phyloP scores from a whole-genome alignment of 495 filamentous ascomycete species.

The Cairneyella variabilis region DNA sequence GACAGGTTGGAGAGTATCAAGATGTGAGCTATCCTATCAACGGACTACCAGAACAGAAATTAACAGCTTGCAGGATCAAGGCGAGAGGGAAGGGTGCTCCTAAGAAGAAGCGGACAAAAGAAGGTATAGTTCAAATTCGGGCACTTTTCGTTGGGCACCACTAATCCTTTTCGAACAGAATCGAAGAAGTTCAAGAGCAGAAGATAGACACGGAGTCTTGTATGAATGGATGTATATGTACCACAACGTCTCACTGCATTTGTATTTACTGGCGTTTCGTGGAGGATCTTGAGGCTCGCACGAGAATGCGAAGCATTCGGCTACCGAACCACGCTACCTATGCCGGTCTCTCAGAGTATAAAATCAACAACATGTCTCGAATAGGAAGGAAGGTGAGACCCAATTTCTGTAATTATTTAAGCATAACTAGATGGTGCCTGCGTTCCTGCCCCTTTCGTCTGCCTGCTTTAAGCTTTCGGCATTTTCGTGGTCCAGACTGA shows the following conservation, averaged over 20 bases:
- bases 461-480: too few relatives aligned
- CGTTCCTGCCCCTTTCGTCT: too few relatives aligned
- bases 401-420: too few relatives aligned
- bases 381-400: too few relatives aligned
- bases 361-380: too few relatives aligned
- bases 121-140: slow-evolving; percentile 44
- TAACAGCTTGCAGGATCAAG: slow-evolving; percentile 54
- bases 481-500: too few relatives aligned
- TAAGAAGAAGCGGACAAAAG: slow-evolving; percentile 77
- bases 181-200: slow-evolving; percentile 34
- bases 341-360: too few relatives aligned
- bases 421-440: too few relatives aligned
- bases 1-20: slow-evolving; percentile 73
- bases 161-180: slow-evolving; percentile 22
- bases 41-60: slow-evolving; percentile 14
- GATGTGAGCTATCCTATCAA: slow-evolving; percentile 42
- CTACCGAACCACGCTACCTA: neutral
- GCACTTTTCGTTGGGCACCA: neutral
- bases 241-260: slow-evolving; percentile 12
- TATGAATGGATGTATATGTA: slow-evolving; percentile 14
- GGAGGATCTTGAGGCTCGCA: slow-evolving; percentile 5
- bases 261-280: slow-evolving; percentile 21
- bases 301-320: slow-evolving; percentile 9
- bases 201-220: slow-evolving; percentile 11
- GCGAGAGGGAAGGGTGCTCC: slow-evolving; percentile 82